Evolutionary conservation across 805 yeast genomes (phyloP), one percentile per base, ranked within the genome.

Genomic region (Pichia cephalocereana): DNA sequence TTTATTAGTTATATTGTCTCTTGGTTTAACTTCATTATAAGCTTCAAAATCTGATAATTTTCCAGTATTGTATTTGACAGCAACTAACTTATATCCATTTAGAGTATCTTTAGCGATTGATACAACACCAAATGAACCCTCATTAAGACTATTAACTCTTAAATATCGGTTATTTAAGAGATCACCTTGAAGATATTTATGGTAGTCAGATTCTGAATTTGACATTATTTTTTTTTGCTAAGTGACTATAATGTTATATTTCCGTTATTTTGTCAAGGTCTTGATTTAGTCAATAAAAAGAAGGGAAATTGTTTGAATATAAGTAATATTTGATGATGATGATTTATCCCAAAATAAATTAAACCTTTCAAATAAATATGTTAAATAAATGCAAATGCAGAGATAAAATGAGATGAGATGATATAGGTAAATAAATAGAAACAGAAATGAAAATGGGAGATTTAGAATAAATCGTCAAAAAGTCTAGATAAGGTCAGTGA

Each of bases 111-210:
- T 81, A 10, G 96, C 97, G 27, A 91, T 72, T 2, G 95, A 81
- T 9, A 91, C 98, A 43, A 85, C 76, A 45, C 98, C 98, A 65
- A 87, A 91, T 0, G 97, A 87, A 31, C 98, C 98, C 64, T 87
- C 90, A 60, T 90, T 86, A 50, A 91, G 77, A 60, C 82, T 86
- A 49, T 78, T 80, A 23, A 88, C 72, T 56, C 82, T 82, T 49
- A 70, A 68, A 67, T 88, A 91, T 48, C 85, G 71, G 47, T 71
- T 71, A 51, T 80, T 75, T 48, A 87, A 69, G 41, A 84, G 70
- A 18, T 58, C 64, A n/a, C 70, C 71, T 18, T 60, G 52, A 18
- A 59, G 54, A 46, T 65, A 67, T 28, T 53, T 46, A 32, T 57
- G 53, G 52, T 65, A 66, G 41, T 58, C 60, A 10, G 46, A 30